Evolutionary conservation across 352 stramenopile species (phyloP).

Genomic region (Saprolegnia diclina): DNA sequence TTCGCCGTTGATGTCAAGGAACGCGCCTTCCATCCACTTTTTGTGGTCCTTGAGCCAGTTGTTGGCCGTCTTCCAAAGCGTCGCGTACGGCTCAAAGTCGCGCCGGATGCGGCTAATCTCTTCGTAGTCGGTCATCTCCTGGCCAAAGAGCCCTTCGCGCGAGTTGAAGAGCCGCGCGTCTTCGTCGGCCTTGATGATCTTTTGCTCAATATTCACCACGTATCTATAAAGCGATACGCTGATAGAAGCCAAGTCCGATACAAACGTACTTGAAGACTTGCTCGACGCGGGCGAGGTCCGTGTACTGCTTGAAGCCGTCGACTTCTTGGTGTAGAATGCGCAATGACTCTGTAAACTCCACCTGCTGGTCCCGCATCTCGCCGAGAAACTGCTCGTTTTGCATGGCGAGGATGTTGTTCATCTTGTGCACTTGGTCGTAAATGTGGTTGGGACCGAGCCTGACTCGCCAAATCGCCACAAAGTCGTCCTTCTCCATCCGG

Average conservation of each 20-base stretch:
- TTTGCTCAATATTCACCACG: slow-evolving; percentile 51
- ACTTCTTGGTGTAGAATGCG: slow-evolving; percentile 79
- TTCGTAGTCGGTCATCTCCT: slow-evolving; percentile 87
- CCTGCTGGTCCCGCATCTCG: slow-evolving; percentile 92
- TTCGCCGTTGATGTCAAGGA: slow-evolving; percentile 88
- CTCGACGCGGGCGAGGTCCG: slow-evolving; percentile 84
- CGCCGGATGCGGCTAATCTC: slow-evolving; percentile 81
- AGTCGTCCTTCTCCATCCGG: slow-evolving; percentile 82
- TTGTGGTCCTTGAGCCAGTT: slow-evolving; percentile 90
- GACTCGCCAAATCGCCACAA: slow-evolving; percentile 87
- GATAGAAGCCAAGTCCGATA: too few species aligned
- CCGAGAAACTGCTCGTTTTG: slow-evolving; percentile 85
- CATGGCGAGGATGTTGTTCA: slow-evolving; percentile 67
- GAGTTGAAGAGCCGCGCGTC: slow-evolving; percentile 91
- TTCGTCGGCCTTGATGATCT: slow-evolving; percentile 84
- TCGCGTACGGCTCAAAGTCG: slow-evolving; percentile 92
- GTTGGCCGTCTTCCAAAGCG: slow-evolving; percentile 88
- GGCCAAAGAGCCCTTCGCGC: slow-evolving; percentile 86
- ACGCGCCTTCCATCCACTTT: slow-evolving; percentile 87
- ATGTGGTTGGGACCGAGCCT: slow-evolving; percentile 84
- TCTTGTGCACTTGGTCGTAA: slow-evolving; percentile 77
- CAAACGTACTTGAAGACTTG: slow-evolving; percentile 82
- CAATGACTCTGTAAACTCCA: slow-evolving; percentile 86
- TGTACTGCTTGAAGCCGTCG: slow-evolving; percentile 79
- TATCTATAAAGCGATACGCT: too few species aligned